These are phyloP conservation scores for Bacidia rubella DNA, from an alignment of 495 filamentous ascomycete genomes.

Conservation along the genomic window DNA sequence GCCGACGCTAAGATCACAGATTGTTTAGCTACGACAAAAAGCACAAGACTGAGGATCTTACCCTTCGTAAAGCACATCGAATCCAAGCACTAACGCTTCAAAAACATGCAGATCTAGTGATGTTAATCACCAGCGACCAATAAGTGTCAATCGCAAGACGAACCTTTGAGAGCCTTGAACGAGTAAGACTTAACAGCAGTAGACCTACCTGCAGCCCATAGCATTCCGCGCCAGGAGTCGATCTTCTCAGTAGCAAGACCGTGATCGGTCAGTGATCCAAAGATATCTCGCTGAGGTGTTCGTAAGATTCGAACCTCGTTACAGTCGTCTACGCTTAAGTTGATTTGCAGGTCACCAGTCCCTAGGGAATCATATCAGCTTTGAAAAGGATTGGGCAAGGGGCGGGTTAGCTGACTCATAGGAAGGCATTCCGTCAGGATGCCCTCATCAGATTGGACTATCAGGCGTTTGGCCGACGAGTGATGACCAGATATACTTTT, in stretches of 20 bases:
- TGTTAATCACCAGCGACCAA: neutral
- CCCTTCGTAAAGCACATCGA: slow-evolving; percentile 59
- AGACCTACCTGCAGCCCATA: slow-evolving; percentile 28
- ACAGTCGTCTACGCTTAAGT: slow-evolving; percentile 41
- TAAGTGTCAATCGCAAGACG: too few relatives aligned
- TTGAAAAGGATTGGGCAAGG: neutral
- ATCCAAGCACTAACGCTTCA: slow-evolving; percentile 64
- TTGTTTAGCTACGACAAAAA: neutral
- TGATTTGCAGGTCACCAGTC: slow-evolving; percentile 57
- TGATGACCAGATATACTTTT: slow-evolving; percentile 30
- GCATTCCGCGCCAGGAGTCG: slow-evolving; percentile 38
- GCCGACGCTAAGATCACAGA: slow-evolving; percentile 35
- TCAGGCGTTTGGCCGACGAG: slow-evolving; percentile 55
- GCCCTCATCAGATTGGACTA: slow-evolving; percentile 51
- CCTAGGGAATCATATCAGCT: slow-evolving; percentile 20
- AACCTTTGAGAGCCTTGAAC: slow-evolving; percentile 30
- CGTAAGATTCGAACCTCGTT: slow-evolving; percentile 51
- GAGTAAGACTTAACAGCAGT: slow-evolving; percentile 40
- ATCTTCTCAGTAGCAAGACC: slow-evolving; percentile 42
- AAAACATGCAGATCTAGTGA: slow-evolving; percentile 56
- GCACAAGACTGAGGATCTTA: slow-evolving; percentile 14
- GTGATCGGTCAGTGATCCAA: slow-evolving; percentile 52
- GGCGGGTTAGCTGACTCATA: slow-evolving; percentile 30
- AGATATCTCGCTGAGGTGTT: slow-evolving; percentile 52
- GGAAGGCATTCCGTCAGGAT: slow-evolving; percentile 64